Evolutionary conservation across 106 monocot genomes (phyloP).

Genomic region (Gastrodia elata): DNA sequence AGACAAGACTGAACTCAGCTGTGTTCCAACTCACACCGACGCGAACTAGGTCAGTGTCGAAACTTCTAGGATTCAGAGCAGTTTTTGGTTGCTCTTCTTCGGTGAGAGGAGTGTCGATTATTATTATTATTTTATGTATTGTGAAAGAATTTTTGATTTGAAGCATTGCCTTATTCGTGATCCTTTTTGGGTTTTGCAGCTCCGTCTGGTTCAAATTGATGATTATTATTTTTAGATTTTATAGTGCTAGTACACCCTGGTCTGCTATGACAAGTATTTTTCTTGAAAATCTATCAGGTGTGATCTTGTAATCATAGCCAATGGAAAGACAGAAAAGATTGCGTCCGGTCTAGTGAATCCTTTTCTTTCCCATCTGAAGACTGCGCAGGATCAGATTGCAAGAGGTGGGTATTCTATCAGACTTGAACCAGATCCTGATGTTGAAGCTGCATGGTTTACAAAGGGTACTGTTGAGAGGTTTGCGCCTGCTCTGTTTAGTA

Average conservation of each 20-base stretch:
- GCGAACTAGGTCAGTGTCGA: constrained; percentile 41
- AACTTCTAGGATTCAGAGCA: background rate
- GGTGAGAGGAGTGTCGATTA: background rate
- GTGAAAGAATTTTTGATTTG: background rate
- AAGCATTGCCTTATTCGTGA: background rate
- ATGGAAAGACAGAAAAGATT: constrained; percentile 58
- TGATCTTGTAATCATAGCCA: constrained; percentile 49
- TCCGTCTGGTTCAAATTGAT: background rate
- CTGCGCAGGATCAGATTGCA: constrained; percentile 52
- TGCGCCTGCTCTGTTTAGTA: background rate
- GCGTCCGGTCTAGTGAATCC: constrained; percentile 64
- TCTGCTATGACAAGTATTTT: background rate
- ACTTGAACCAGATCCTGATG: constrained; percentile 36
- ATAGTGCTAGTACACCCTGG: background rate
- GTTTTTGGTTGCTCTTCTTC: background rate
- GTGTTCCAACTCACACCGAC: constrained; percentile 81
- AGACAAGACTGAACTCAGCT: constrained; percentile 40
- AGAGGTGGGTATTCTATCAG: constrained; percentile 70
- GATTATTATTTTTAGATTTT: background rate
- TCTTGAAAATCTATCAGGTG: constrained; percentile 26
- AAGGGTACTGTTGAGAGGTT: constrained; percentile 64
- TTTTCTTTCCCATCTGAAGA: constrained; percentile 56
- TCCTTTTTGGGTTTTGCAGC: background rate
- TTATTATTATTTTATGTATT: background rate
- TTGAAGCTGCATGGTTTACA: constrained; percentile 54